A percentile compares a stretch with the other conserved stretches of the same genome.
These are phyloP conservation scores for Lactifluus volemus DNA, from an alignment of 768 basidiomycete species.

Conservation along the genomic window DNA sequence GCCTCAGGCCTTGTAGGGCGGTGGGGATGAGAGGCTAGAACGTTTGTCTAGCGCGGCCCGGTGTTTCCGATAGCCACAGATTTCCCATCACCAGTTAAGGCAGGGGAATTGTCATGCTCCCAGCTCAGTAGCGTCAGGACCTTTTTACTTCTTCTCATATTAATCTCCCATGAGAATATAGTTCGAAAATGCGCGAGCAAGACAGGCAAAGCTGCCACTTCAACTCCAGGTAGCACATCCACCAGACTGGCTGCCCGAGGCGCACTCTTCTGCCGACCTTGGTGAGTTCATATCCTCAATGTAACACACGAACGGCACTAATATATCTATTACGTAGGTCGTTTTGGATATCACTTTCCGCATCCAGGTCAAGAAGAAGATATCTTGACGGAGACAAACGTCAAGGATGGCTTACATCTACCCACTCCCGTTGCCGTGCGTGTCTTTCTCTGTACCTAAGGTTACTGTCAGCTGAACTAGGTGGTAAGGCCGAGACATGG, in stretches of 20 bases:
- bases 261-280: slow-evolving; percentile 59
- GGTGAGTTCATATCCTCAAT: slow-evolving; percentile 34
- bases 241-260: slow-evolving; percentile 62
- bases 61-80: too few relatives aligned
- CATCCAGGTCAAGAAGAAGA: slow-evolving; percentile 70
- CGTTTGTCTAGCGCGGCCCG: too few relatives aligned
- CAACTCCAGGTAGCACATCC: slow-evolving; percentile 60
- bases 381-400: slow-evolving; percentile 49
- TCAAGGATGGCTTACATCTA: slow-evolving; percentile 57
- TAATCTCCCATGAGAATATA: background rate
- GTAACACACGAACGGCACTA: background rate
- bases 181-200: slow-evolving; percentile 12
- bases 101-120: background rate
- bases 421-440: slow-evolving; percentile 50
- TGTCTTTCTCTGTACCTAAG: background rate
- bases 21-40: too few relatives aligned
- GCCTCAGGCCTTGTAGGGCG: too few relatives aligned
- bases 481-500: slow-evolving; percentile 50
- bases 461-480: background rate
- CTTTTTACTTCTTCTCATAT: background rate
- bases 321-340: slow-evolving; percentile 38
- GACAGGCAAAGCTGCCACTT: slow-evolving; percentile 25
- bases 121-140: background rate
- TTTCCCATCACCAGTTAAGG: background rate
- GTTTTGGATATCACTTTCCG: slow-evolving; percentile 69